Evolutionary conservation across 495 filamentous ascomycete genomes (phyloP).

Genomic region (Lophium mytilinum): DNA sequence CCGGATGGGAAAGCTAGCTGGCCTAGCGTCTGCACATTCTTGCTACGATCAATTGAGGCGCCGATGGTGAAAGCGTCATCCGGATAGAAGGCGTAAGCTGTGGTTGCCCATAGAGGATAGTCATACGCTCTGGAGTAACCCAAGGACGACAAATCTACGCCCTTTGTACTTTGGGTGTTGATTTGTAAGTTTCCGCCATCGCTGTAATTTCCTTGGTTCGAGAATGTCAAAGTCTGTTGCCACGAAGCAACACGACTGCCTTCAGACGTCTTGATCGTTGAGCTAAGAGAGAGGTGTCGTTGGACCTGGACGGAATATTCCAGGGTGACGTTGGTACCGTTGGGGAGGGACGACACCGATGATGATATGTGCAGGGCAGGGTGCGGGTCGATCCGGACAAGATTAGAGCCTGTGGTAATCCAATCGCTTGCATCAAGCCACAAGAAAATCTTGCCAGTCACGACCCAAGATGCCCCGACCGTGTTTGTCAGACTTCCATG

Average conservation of each 20-base stretch:
- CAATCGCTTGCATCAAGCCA: slow-evolving; percentile 49
- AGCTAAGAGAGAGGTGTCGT: slow-evolving; percentile 48
- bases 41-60: slow-evolving; percentile 51
- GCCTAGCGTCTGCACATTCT: slow-evolving; percentile 46
- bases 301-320: slow-evolving; percentile 50
- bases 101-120: slow-evolving; percentile 58
- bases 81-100: slow-evolving; percentile 37
- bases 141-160: slow-evolving; percentile 45
- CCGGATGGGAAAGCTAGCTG: slow-evolving; percentile 54
- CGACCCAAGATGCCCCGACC: slow-evolving; percentile 68
- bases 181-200: slow-evolving; percentile 52
- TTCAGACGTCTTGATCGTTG: slow-evolving; percentile 41
- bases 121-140: slow-evolving; percentile 43
- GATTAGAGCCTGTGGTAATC: slow-evolving; percentile 44
- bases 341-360: slow-evolving; percentile 35
- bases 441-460: slow-evolving; percentile 75
- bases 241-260: slow-evolving; percentile 43
- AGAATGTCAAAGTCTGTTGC: slow-evolving; percentile 47
- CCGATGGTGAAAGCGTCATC: slow-evolving; percentile 50
- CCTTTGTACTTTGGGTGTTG: slow-evolving; percentile 54
- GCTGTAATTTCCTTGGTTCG: slow-evolving; percentile 52
- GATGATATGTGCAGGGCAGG: slow-evolving; percentile 38
- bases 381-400: slow-evolving; percentile 30
- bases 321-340: slow-evolving; percentile 54
- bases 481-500: slow-evolving; percentile 47